A percentile compares a stretch with the other conserved stretches of the same genome.
These are phyloP conservation scores for Crithidia expoeki DNA, from an alignment of 208 protist genomes.

Conservation along the genomic window DNA sequence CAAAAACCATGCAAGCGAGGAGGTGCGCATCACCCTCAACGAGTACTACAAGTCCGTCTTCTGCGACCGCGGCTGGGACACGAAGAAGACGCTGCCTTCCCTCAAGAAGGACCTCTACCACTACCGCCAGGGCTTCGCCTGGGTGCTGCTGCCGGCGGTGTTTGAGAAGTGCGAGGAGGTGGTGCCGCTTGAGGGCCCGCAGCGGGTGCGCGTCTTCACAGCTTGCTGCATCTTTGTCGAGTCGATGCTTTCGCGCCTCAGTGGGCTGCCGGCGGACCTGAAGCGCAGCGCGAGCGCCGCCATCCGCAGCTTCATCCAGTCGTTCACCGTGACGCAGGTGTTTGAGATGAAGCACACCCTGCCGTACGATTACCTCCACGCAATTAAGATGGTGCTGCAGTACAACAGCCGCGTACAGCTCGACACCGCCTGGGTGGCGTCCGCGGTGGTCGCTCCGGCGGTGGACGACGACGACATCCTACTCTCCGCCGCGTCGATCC, in stretches of 20 bases:
- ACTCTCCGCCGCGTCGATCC: slow-evolving; percentile 74
- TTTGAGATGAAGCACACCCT: slow-evolving; percentile 89
- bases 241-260: slow-evolving; percentile 78
- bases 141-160: slow-evolving; percentile 70
- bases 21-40: slow-evolving; percentile 74
- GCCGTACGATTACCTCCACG: slow-evolving; percentile 80
- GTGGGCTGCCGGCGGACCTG: slow-evolving; percentile 63
- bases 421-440: slow-evolving; percentile 62
- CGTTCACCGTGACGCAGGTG: slow-evolving; percentile 54
- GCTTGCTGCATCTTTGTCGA: slow-evolving; percentile 77
- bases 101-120: slow-evolving; percentile 88
- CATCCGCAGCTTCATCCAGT: slow-evolving; percentile 73
- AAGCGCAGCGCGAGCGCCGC: slow-evolving; percentile 45
- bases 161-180: slow-evolving; percentile 85
- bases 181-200: slow-evolving; percentile 54
- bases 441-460: slow-evolving; percentile 48
- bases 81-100: slow-evolving; percentile 61
- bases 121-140: slow-evolving; percentile 89
- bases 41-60: slow-evolving; percentile 93
- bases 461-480: slow-evolving; percentile 78
- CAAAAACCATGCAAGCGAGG: slow-evolving; percentile 88
- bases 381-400: slow-evolving; percentile 81
- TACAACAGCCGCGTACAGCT: slow-evolving; percentile 86
- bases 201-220: slow-evolving; percentile 76
- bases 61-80: slow-evolving; percentile 88